Evolutionary conservation across 768 basidiomycete genomes (phyloP).

Genomic region (Psilocybe sp.): DNA sequence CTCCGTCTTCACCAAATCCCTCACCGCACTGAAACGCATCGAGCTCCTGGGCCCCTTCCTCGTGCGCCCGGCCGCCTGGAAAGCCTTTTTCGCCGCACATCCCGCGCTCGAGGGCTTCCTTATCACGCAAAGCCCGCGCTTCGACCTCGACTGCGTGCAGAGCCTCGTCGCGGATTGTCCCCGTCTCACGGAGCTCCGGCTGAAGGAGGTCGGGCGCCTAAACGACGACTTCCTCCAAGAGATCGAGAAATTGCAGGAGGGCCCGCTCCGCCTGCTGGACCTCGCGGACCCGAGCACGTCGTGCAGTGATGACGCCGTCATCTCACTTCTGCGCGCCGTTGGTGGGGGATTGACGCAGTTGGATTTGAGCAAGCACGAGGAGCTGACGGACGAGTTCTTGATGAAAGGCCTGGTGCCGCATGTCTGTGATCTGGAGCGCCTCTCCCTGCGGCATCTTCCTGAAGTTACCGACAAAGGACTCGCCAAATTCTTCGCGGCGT

Average conservation of each 20-base stretch:
- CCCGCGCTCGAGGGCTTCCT: constrained; percentile 68
- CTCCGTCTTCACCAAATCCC: constrained; percentile 52
- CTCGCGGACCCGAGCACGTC: constrained; percentile 59
- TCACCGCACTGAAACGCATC: constrained; percentile 67
- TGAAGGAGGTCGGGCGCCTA: constrained; percentile 77
- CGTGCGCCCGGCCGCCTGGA: constrained; percentile 73
- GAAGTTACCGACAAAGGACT: constrained; percentile 72
- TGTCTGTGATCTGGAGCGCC: constrained; percentile 41
- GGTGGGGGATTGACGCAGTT: constrained; percentile 58
- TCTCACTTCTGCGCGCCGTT: constrained; percentile 50
- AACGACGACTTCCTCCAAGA: constrained; percentile 59
- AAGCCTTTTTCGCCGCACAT: constrained; percentile 64
- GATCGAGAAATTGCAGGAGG: constrained; percentile 44
- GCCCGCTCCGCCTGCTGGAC: constrained; percentile 51
- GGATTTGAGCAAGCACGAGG: constrained; percentile 67
- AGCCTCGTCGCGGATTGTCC: constrained; percentile 54
- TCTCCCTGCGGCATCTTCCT: constrained; percentile 54
- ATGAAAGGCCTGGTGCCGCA: constrained; percentile 55
- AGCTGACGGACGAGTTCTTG: constrained; percentile 61
- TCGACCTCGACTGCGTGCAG: constrained; percentile 66
- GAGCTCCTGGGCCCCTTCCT: constrained; percentile 89
- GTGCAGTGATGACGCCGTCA: constrained; percentile 54
- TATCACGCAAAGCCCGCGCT: constrained; percentile 84
- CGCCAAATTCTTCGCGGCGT: constrained; percentile 60
- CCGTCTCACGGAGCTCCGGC: constrained; percentile 62